phyloP scores from a whole-genome alignment of 306 rosid species.

The Gastrolobium villosum region DNA sequence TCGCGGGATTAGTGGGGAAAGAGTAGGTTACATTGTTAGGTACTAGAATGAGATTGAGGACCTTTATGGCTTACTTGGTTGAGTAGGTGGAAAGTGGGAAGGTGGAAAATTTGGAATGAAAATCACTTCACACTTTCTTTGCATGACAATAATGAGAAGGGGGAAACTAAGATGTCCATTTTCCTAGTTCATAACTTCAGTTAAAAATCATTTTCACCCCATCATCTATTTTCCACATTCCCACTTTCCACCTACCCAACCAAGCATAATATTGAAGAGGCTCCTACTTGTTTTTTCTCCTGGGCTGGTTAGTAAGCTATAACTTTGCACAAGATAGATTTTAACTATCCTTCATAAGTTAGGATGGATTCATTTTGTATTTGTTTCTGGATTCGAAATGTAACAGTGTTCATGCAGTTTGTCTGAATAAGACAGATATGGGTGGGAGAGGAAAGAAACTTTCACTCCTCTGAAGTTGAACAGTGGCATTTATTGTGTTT shows the following conservation, averaged over 20 bases:
- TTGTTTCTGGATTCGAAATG: constrained; percentile 19
- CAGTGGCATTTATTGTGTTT: not conserved
- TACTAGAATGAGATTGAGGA: not conserved
- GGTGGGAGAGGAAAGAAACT: not conserved
- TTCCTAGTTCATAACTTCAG: constrained; percentile 36
- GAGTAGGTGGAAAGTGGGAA: constrained; percentile 40
- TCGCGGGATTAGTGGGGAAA: constrained; percentile 27
- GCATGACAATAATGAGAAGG: constrained; percentile 26
- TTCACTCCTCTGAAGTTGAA: constrained; percentile 29
- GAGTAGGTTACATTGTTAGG: constrained; percentile 30
- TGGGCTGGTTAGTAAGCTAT: constrained; percentile 30
- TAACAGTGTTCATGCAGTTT: constrained; percentile 11
- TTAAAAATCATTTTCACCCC: constrained; percentile 24
- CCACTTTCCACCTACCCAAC: constrained; percentile 28
- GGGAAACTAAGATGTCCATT: constrained; percentile 31
- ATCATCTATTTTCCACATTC: constrained; percentile 30
- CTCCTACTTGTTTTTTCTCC: constrained; percentile 15
- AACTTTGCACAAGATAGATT: not conserved
- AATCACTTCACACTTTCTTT: constrained; percentile 25
- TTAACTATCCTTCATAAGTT: constrained; percentile 23
- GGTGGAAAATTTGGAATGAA: constrained; percentile 37
- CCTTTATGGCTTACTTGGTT: constrained; percentile 25
- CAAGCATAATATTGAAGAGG: constrained; percentile 1
- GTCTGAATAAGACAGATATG: not conserved
- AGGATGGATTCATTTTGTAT: constrained; percentile 1